Evolutionary conservation across 345 rosid species (phyloP).

Genomic region (Arabis alpina): DNA sequence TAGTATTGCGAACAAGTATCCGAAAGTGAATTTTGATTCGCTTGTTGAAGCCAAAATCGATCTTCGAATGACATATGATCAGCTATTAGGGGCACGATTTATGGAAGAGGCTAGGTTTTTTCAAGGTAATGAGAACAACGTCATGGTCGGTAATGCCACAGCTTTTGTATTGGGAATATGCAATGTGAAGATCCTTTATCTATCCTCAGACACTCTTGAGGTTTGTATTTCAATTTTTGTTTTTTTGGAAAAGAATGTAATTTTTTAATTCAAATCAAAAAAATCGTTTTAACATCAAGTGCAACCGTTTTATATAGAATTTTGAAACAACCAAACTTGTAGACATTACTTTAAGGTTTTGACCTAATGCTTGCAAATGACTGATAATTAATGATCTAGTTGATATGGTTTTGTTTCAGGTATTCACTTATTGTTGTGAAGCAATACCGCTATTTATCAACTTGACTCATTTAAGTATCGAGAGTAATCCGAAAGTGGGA

Average conservation of each 20-base stretch:
- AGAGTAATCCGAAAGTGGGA: too few species aligned
- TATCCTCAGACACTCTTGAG: constrained; percentile 3
- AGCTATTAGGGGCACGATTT: background rate
- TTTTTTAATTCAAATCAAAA: background rate
- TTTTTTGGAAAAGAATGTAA: background rate
- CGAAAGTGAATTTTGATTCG: too few species aligned
- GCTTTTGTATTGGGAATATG: background rate
- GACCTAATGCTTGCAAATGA: background rate
- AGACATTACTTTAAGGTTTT: background rate
- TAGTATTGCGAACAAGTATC: too few species aligned
- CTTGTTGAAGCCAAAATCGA: constrained; percentile 23
- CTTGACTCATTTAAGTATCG: too few species aligned
- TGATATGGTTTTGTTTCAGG: too few species aligned
- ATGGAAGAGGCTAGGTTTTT: background rate
- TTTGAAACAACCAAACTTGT: too few species aligned
- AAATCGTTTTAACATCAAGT: too few species aligned
- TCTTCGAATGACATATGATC: background rate
- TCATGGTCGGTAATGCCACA: background rate
- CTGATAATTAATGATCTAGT: background rate
- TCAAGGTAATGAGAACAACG: background rate
- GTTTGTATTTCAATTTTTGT: constrained; percentile 8
- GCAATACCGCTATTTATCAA: too few species aligned
- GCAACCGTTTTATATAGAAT: too few species aligned
- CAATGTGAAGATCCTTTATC: constrained; percentile 17
- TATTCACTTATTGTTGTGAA: too few species aligned